Conservation (phyloP, 169 alveolate species). For the Plasmodium vivax region DNA sequence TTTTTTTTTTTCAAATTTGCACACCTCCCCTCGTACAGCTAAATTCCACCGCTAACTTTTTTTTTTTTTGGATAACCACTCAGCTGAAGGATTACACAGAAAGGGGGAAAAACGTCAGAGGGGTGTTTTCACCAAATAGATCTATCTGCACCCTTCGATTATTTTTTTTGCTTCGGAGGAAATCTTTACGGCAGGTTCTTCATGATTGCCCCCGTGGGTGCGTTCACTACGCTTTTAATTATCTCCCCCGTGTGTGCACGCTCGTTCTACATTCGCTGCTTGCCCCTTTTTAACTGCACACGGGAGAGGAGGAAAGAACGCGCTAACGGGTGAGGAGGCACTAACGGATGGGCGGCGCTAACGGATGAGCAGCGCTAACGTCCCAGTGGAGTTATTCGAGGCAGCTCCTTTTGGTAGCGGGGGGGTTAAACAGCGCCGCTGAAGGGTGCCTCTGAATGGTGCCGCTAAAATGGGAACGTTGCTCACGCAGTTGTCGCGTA, state of each 20-base stretch:
- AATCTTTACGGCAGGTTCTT: background rate
- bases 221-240: background rate
- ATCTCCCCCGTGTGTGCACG: background rate
- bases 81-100: background rate
- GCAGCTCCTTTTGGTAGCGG: too few species aligned
- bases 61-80: background rate
- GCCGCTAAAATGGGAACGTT: background rate
- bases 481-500: background rate
- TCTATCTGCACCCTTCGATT: background rate
- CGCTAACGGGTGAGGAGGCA: too few species aligned
- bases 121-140: background rate
- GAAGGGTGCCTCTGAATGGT: background rate
- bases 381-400: too few species aligned
- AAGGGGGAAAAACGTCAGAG: background rate
- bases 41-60: too few species aligned
- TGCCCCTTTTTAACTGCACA: background rate
- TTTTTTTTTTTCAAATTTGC: too few species aligned
- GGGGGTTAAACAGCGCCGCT: background rate
- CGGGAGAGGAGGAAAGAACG: background rate
- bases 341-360: too few species aligned
- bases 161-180: background rate
- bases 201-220: background rate
- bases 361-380: too few species aligned
- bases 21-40: too few species aligned
- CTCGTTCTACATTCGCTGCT: background rate